A percentile compares a stretch with the other conserved stretches of the same genome.
These are phyloP conservation scores for Rickenella mellea DNA, from an alignment of 768 basidiomycete species.

Conservation along the genomic window DNA sequence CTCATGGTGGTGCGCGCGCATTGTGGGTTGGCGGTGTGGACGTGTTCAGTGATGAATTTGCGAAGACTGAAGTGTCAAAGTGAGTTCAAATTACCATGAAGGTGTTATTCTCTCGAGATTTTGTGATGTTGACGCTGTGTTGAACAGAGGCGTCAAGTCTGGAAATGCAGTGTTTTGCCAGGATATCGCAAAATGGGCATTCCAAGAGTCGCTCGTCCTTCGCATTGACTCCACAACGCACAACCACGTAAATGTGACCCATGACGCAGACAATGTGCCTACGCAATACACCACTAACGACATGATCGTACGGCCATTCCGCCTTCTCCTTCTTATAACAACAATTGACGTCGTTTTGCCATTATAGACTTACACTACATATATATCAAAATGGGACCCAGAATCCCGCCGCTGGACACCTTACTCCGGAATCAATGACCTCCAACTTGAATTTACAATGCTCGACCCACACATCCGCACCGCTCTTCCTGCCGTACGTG, in stretches of 20 bases:
- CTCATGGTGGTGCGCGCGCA: slow-evolving; percentile 63
- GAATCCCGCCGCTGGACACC: slow-evolving; percentile 55
- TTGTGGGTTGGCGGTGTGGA: slow-evolving; percentile 78
- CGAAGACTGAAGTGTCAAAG: slow-evolving; percentile 51
- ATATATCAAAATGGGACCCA: slow-evolving; percentile 62
- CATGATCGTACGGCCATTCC: slow-evolving; percentile 46
- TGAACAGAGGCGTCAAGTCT: slow-evolving; percentile 43
- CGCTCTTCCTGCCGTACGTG: slow-evolving; percentile 48
- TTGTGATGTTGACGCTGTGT: slow-evolving; percentile 2
- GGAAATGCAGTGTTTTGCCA: slow-evolving; percentile 69
- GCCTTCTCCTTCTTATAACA: neutral
- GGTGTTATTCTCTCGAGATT: neutral
- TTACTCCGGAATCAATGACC: slow-evolving; percentile 59
- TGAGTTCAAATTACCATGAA: slow-evolving; percentile 24
- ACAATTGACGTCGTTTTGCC: neutral
- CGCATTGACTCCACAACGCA: slow-evolving; percentile 71
- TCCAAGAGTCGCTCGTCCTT: slow-evolving; percentile 78
- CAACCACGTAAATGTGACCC: slow-evolving; percentile 55
- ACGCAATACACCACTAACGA: slow-evolving; percentile 84
- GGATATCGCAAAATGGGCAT: slow-evolving; percentile 82
- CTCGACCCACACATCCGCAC: slow-evolving; percentile 93
- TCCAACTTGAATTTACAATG: slow-evolving; percentile 98
- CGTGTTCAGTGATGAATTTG: slow-evolving; percentile 69
- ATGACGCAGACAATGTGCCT: too few species aligned
- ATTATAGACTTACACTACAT: slow-evolving; percentile 59